Evolutionary conservation across 1,139 yeast genomes (phyloP).

Genomic region (Kodamaea plutei): DNA sequence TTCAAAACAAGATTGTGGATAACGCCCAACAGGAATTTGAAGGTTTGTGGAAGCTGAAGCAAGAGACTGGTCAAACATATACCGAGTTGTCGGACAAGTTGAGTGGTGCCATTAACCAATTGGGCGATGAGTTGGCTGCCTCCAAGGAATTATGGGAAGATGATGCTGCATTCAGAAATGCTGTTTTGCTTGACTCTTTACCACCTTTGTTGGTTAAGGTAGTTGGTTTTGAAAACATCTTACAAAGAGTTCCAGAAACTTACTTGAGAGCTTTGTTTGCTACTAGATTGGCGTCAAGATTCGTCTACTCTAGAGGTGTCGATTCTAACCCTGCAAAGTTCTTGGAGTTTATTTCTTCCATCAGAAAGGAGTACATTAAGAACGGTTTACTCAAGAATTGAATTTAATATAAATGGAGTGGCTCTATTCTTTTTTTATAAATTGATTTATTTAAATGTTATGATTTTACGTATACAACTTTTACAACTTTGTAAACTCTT

Average conservation of each 20-base stretch:
- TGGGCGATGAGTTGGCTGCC: constrained; percentile 82
- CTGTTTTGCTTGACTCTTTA: constrained; percentile 70
- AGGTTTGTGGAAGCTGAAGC: constrained; percentile 77
- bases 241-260: constrained; percentile 79
- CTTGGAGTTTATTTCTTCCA: constrained; percentile 61
- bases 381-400: constrained; percentile 29
- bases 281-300: constrained; percentile 81
- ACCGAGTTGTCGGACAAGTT: constrained; percentile 81
- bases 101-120: constrained; percentile 80
- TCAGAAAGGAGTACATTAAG: constrained; percentile 36
- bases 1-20: constrained; percentile 66
- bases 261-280: constrained; percentile 90
- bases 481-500: no score
- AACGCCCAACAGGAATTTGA: constrained; percentile 87
- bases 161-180: constrained; percentile 72
- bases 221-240: constrained; percentile 71
- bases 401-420: constrained; percentile 6
- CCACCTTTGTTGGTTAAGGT: constrained; percentile 69
- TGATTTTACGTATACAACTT: no score
- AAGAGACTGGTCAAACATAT: constrained; percentile 63
- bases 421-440: no score
- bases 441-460: no score
- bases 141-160: constrained; percentile 84
- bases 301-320: constrained; percentile 82
- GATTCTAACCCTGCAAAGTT: constrained; percentile 80